phyloP scores from a whole-genome alignment of 306 rosid species.

The Begonia loranthoides region DNA sequence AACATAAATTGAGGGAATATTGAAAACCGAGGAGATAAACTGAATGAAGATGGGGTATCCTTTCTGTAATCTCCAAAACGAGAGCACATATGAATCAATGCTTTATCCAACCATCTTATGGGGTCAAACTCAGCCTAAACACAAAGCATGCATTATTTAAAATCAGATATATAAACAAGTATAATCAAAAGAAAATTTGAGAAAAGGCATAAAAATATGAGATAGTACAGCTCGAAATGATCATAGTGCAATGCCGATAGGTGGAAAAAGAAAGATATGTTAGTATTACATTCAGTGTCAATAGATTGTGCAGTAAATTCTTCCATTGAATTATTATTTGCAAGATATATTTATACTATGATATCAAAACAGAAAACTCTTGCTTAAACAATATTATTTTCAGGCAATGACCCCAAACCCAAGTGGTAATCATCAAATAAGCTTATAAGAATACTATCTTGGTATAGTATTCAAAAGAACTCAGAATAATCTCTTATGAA shows the following conservation, averaged over 20 bases:
- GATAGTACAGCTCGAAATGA: background rate
- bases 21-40: conserved; percentile 91
- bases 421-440: too few species aligned
- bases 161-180: background rate
- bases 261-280: too few species aligned
- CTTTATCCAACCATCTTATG: conserved; percentile 94
- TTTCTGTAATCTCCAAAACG: conserved; percentile 92
- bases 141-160: conserved; percentile 15
- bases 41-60: conserved; percentile 74
- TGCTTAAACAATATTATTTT: too few species aligned
- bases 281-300: too few species aligned
- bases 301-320: too few species aligned
- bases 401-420: too few species aligned
- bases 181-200: background rate
- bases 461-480: too few species aligned
- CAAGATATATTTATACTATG: too few species aligned
- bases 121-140: conserved; percentile 97
- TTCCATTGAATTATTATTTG: too few species aligned
- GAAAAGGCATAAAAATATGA: conserved; percentile 1
- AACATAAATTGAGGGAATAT: conserved; percentile 95
- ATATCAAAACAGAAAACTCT: too few species aligned
- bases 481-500: too few species aligned
- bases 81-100: conserved; percentile 79
- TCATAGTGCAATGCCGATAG: background rate
- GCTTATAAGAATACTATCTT: too few species aligned